Evolutionary conservation across 176 grass and related monocot species (phyloP).

Genomic region (Poa annua): DNA sequence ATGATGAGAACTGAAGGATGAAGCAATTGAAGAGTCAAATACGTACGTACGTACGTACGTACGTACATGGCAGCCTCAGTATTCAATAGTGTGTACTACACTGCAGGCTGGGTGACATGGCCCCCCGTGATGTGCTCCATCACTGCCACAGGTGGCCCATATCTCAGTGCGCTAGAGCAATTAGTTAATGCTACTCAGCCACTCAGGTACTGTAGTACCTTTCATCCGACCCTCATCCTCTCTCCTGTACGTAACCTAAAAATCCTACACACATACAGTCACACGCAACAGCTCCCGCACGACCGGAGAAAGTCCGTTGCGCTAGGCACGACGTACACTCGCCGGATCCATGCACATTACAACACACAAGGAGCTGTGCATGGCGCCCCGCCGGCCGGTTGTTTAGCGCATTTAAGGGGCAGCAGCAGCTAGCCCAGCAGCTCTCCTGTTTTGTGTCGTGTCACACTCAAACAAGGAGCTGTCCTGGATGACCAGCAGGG

Average conservation of each 20-base stretch:
- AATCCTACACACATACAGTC: background rate
- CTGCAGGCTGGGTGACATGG: background rate
- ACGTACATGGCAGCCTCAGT: background rate
- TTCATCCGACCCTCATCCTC: background rate
- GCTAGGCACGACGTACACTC: background rate
- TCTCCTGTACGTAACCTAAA: background rate
- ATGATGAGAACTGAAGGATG: background rate
- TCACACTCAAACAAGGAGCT: slow-evolving; percentile 58
- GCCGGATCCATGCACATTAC: background rate
- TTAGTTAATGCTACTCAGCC: slow-evolving; percentile 24
- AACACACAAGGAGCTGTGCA: no score
- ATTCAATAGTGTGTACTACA: background rate
- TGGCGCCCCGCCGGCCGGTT: background rate
- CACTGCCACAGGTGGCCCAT: slow-evolving; percentile 15
- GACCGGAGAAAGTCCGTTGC: slow-evolving; percentile 12
- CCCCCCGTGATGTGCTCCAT: slow-evolving; percentile 41
- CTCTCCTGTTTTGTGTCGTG: slow-evolving; percentile 36
- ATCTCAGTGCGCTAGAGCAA: background rate
- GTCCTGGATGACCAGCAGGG: slow-evolving; percentile 34
- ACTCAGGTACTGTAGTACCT: background rate
- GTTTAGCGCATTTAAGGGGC: slow-evolving; percentile 42
- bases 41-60: background rate
- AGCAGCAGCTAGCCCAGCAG: background rate
- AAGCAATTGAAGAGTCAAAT: background rate
- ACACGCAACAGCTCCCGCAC: background rate